Evolutionary conservation across 2,329 filamentous ascomycete genomes (phyloP).

Genomic region (Orbilia oligospora): DNA sequence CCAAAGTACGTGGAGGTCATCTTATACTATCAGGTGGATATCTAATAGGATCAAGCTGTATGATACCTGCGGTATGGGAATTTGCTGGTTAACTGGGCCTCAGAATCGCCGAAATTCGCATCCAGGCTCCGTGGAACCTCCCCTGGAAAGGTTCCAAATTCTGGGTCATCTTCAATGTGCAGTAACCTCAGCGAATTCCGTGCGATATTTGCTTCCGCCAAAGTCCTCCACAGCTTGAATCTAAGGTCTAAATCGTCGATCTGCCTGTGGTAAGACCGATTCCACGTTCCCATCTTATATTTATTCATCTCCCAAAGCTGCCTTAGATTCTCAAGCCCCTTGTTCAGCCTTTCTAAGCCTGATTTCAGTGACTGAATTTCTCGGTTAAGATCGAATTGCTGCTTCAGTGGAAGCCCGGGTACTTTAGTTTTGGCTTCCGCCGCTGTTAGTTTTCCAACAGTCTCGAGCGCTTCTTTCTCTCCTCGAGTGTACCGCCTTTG

Average conservation of each 20-base stretch:
- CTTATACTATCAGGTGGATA: too few species aligned
- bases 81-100: too few species aligned
- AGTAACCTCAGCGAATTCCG: not conserved
- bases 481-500: not conserved
- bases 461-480: not conserved
- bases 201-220: constrained; percentile 35
- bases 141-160: constrained; percentile 4
- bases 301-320: not conserved
- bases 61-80: too few species aligned
- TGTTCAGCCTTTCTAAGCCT: not conserved
- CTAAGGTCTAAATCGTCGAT: constrained; percentile 17
- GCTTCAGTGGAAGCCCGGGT: not conserved
- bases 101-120: too few species aligned
- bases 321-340: not conserved
- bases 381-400: not conserved
- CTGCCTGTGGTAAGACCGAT: not conserved
- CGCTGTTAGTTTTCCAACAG: not conserved
- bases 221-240: constrained; percentile 13
- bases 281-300: not conserved
- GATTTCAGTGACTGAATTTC: not conserved
- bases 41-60: too few species aligned
- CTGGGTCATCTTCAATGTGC: constrained; percentile 1
- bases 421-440: not conserved
- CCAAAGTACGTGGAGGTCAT: too few species aligned
- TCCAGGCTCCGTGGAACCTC: not conserved